These are phyloP conservation scores for Meredithiella fracta DNA, from an alignment of 2,329 filamentous ascomycete species.

Conservation along the genomic window DNA sequence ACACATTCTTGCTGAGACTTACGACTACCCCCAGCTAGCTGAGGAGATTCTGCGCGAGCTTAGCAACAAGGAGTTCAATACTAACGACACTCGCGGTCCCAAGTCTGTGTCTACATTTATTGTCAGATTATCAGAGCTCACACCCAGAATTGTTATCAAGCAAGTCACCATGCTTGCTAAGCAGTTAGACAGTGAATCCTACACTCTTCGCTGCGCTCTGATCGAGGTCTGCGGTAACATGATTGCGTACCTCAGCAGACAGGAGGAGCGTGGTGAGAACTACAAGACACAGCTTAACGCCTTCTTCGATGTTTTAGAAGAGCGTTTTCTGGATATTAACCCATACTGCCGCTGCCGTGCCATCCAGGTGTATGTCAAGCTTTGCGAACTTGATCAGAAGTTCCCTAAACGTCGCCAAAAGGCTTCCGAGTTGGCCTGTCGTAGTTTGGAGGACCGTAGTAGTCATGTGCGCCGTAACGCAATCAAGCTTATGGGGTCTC, in stretches of 20 bases:
- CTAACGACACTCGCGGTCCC: constrained; percentile 83
- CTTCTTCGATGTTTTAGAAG: constrained; percentile 92
- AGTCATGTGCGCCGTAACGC: constrained; percentile 93
- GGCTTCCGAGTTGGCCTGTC: constrained; percentile 70
- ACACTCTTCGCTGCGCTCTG: constrained; percentile 80
- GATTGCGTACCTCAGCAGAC: constrained; percentile 74
- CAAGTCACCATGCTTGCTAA: constrained; percentile 94
- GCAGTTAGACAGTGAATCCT: constrained; percentile 91
- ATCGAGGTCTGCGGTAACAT: constrained; percentile 97
- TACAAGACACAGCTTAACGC: constrained; percentile 90
- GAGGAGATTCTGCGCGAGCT: constrained; percentile 89
- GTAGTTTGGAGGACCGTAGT: constrained; percentile 92
- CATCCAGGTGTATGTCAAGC: constrained; percentile 80
- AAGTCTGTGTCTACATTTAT: constrained; percentile 95
- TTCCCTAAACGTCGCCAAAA: constrained; percentile 82
- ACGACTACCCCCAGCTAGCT: constrained; percentile 87
- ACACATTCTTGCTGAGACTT: constrained; percentile 89
- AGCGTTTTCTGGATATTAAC: constrained; percentile 90
- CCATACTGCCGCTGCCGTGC: constrained; percentile 86
- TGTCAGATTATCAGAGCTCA: constrained; percentile 79
- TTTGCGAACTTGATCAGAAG: constrained; percentile 91
- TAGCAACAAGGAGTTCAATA: constrained; percentile 96
- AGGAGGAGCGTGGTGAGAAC: constrained; percentile 81
- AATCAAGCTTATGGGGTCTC: constrained; percentile 72
- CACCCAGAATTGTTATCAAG: constrained; percentile 83